Evolutionary conservation across 768 basidiomycete genomes (phyloP), one percentile per base, ranked within the genome.

Genomic region (Mycena belliarum): DNA sequence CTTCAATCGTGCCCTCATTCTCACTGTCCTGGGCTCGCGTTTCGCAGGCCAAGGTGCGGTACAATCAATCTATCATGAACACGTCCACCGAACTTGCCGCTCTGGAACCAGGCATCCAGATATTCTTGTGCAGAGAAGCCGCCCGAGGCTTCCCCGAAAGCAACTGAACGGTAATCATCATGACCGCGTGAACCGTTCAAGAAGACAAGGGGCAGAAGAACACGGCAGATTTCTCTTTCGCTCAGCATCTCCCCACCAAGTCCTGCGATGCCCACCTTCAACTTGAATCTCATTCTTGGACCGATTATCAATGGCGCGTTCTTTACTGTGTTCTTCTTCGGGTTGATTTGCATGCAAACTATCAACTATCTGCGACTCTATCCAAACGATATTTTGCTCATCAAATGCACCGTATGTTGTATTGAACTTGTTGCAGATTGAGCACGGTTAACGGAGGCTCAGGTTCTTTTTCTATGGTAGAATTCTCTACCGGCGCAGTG

Each of bases 381-480:
- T 25, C 57, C 61, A 24, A 58, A 62, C 42, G 60, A 62, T 37
- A 21, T 42, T 14, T n/a, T 45, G 1, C 43, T 49, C 3, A 52
- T 54, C 10, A 62, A 58, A 55, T 57, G 32, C 23, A 40, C 40
- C 20, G 60, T 62, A 42, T 20, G 60, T 45, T 4, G 24, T 21
- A 3, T 26, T 49, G 3, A 25, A 41, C 15, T 20, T 14, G 15
- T 28, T 49, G 20, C 28, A 5, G 6, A 23, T 21, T 32, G 20
- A 18, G n/a, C 15, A 23, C n/a, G 25, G 43, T 49, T 35, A 16
- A 52, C 41, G 18, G 25, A 32, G 37, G 6, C 24, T 12, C 21
- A 62, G 60, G 60, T 58, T 14, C 33, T 62, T 33, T 55, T 47
- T 21, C 21, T 62, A 28, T 62, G 56, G 60, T 62, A 52, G 26